Conservation (phyloP, 371 early-diverging fungal species). For the Rhizopus microsporus region DNA sequence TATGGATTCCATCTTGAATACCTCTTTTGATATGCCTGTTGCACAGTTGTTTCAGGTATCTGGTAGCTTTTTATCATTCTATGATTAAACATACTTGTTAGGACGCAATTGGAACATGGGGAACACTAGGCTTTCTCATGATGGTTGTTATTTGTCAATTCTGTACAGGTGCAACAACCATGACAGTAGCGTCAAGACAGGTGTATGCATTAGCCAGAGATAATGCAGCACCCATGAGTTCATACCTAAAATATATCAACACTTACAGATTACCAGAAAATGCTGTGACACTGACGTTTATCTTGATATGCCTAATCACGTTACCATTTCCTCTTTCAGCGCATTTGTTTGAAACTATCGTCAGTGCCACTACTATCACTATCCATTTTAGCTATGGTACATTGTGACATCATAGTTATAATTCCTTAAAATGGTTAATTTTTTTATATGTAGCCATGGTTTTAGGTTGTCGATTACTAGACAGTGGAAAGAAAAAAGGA, state of each 20-base stretch:
- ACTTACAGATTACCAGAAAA: conserved; percentile 35
- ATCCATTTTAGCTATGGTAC: conserved; percentile 69
- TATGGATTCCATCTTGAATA: conserved; percentile 34
- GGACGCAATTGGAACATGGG: conserved; percentile 54
- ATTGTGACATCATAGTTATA: not conserved
- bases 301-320: conserved; percentile 37
- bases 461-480: conserved; percentile 29
- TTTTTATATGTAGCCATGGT: conserved; percentile 30
- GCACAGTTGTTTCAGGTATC: conserved; percentile 46
- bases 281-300: conserved; percentile 46
- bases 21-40: conserved; percentile 39
- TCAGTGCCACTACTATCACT: conserved; percentile 71
- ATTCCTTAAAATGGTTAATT: not conserved
- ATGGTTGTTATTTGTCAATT: conserved; percentile 59
- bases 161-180: conserved; percentile 57
- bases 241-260: conserved; percentile 33
- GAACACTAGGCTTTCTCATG: conserved; percentile 43
- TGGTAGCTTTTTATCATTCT: no score
- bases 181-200: conserved; percentile 60
- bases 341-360: conserved; percentile 57
- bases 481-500: conserved; percentile 22
- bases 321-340: conserved; percentile 45
- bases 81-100: conserved; percentile 20
- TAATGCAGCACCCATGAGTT: conserved; percentile 49
- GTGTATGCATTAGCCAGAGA: conserved; percentile 73